Evolutionary conservation across 140 eudicot species (phyloP), one percentile per base, ranked within the genome.

Genomic region (Senecio squalidus): DNA sequence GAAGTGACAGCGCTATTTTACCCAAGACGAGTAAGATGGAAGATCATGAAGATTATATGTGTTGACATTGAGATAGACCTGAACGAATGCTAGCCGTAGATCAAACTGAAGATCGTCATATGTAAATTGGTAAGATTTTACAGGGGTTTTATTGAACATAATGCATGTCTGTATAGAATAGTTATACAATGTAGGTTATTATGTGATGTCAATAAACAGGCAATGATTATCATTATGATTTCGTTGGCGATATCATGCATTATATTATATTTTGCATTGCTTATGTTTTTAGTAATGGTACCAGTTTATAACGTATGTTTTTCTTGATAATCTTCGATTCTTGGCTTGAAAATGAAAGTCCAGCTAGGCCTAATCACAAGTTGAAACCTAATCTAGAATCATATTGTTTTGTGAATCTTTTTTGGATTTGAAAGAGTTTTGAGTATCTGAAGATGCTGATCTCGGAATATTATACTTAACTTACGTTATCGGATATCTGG

Each of bases 1-100:
- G 64, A 61, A 83, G 96, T 55, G 55, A 71, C 26, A 22, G 30
- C 24, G 46, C 51, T 44, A 21, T 13, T 59, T 49, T 48, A 22
- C 48, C 70, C 6, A 63, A 48, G 26, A 26, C 50, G 62, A 26
- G 22, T n/a, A 14, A 36, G 43, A 36, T 15, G n/a, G 16, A 36
- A 36, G 14, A 36, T 2, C 14, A 36, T 13, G 43, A 36, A 36
- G 43, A 15, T 36, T 10, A 2, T 1, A 10, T 10, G 43, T 15
- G 1, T 36, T 36, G 14, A 9, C 43, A 36, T 2, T 9, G 43
- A 10, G 13, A 7, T 36, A 36, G 43, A 36, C 2, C 15, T 36
- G 43, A 36, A 36, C 43, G 10, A 13, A 36, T 9, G 43, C 0
- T 36, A 36, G 16, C 43, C 15, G 43, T 36, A 36, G 43, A 36